Evolutionary conservation across 345 rosid species (phyloP).

Genomic region (Euphorbia pulcherrima): DNA sequence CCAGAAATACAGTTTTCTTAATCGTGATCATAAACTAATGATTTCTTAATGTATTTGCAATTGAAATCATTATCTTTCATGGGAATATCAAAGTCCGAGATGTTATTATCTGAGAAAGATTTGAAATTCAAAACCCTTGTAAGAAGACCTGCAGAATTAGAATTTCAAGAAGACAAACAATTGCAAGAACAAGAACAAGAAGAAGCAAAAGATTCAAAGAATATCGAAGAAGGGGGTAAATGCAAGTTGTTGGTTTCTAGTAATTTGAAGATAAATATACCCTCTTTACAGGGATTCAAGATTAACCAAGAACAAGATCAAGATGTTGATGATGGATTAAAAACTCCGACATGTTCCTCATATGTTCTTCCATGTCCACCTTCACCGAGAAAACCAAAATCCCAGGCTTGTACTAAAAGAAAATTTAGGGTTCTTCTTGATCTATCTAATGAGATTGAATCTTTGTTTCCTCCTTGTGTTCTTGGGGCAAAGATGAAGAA

Average conservation of each 20-base stretch:
- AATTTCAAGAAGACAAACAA: conserved; percentile 18
- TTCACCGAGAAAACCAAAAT: conserved; percentile 67
- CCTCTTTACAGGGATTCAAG: conserved; percentile 27
- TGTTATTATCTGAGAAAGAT: conserved; percentile 44
- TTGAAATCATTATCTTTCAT: conserved; percentile 21
- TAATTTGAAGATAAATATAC: conserved; percentile 38
- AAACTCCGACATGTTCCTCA: conserved; percentile 59
- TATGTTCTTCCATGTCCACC: conserved; percentile 43
- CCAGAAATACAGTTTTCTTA: too few species aligned
- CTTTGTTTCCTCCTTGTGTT: conserved; percentile 50
- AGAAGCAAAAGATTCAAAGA: conserved; percentile 8
- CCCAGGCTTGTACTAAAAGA: conserved; percentile 39
- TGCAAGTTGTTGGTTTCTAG: conserved; percentile 22
- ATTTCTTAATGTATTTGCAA: conserved; percentile 24
- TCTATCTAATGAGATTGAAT: conserved; percentile 62
- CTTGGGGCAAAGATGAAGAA: conserved; percentile 56
- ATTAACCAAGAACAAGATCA: conserved; percentile 16
- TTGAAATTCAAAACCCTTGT: conserved; percentile 39
- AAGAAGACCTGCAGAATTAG: conserved; percentile 28
- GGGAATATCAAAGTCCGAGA: conserved; percentile 39
- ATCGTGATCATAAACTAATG: not conserved
- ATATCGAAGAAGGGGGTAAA: conserved; percentile 27
- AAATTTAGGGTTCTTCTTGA: conserved; percentile 41
- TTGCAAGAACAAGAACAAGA: not conserved
- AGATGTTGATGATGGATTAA: conserved; percentile 33